Percentiles rank a stretch among this genome's conserved stretches.
phyloP scores from a whole-genome alignment of 2,329 filamentous ascomycete genomes.

The Aspergillus fijiensis region DNA sequence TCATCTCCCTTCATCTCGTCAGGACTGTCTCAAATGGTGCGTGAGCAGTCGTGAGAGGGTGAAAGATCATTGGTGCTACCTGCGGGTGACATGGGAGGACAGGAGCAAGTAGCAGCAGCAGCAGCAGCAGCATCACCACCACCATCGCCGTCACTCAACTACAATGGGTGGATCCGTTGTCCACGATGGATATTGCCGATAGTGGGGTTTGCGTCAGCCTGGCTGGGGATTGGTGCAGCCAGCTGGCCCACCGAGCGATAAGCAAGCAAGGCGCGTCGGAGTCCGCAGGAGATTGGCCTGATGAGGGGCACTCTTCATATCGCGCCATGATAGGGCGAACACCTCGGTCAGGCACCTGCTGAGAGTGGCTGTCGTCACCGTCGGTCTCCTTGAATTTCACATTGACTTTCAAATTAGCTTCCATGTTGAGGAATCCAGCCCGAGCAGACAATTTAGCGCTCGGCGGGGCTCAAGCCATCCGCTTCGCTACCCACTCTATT shows the following conservation, averaged over 20 bases:
- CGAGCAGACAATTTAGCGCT: background rate
- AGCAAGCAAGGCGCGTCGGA: conserved; percentile 10
- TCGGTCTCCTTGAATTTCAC: background rate
- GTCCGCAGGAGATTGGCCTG: conserved; percentile 3
- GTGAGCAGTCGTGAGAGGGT: background rate
- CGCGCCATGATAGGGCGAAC: background rate
- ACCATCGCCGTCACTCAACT: background rate
- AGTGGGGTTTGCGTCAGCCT: conserved; percentile 4
- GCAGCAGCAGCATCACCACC: no score
- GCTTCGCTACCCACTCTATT: background rate
- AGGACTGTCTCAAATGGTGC: background rate
- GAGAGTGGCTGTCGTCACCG: background rate
- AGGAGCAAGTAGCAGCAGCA: background rate
- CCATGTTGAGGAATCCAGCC: background rate
- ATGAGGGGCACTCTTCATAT: background rate
- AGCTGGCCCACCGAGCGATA: background rate
- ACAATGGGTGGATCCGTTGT: background rate
- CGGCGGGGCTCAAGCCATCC: background rate
- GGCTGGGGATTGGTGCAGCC: conserved; percentile 3
- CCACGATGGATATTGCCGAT: conserved; percentile 6
- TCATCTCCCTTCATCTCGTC: background rate
- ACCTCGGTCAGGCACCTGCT: background rate
- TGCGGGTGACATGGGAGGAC: background rate
- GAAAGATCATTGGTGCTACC: background rate
- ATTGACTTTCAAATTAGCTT: background rate